Base-by-base conservation (phyloP, 148 eudicot genomes). In the Camellia sinensis region DNA sequence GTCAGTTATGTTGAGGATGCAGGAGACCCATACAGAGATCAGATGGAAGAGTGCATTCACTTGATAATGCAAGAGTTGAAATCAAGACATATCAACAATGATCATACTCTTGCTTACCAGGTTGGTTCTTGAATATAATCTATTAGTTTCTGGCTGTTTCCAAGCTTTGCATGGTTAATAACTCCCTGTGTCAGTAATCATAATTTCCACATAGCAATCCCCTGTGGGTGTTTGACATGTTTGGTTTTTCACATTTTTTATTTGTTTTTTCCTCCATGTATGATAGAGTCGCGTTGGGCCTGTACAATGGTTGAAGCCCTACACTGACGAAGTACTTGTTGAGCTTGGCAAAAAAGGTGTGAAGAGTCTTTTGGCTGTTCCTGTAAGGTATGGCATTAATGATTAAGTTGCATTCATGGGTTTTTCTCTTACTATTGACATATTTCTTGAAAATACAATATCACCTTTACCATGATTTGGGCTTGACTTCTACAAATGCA, bases 301-400 rank as follows among this genome's bases (percentile, higher is more conserved):
- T 41, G 98, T 95, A 63, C 96, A 93, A 83, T 93, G 98, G 98
- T 87, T 95, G 88, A 91, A 95, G 83, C 98, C 98, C 52, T 95
- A 95, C 82, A 95, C 98, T 21, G 98, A 95, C 90, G 93, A 93
- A 87, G 96, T 93, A 83, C 93, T 95, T 74, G 97, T 93, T 81
- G 96, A 95, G 86, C 96, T 95, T 79, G 97, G 98, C 76, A 82
- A 86, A 67, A 88, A 88, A 84, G 97, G 98, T 53, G 86, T 93
- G 62, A 95, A 95, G 84, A 93, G 91, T 83, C 92, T 95, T 75
- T 84, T 95, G 69, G 98, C 98, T 46, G 90, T 95, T 84, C 98
- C 98, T 73, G 92, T 95, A 62, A 95, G 98, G 98, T 95, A 84
- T 83, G 88, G 40, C 18, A 44, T 75, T 29, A 65, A 46, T 0